Evolutionary conservation across 164 flowering plant genomes (phyloP), one percentile per base, ranked within the genome.

Genomic region (Houttuynia cordata): DNA sequence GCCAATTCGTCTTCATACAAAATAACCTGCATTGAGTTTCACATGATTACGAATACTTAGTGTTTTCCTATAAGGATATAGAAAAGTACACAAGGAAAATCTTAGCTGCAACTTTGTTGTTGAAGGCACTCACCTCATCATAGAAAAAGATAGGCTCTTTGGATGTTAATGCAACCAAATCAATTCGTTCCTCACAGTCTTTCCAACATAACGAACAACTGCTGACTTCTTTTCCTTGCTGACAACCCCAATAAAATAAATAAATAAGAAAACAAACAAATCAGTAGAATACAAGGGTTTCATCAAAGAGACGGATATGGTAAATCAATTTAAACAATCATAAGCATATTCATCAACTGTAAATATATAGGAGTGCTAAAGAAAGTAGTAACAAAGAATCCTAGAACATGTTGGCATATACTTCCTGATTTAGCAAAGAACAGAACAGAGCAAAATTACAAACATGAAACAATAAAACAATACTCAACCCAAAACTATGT

Each of bases 121-220:
- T n/a, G 37, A 19, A 58, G 60, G 25, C 45, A 56, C 64, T 24
- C 34, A 85, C 99, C 89, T 94, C 99, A 76, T 94, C 99, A 78
- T 88, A 94, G 73, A 88, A 91, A 39, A 91, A 93, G 78, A 94
- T 91, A 65, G 97, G 93, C 66, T 94, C 99, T 78, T 85, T 91
- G 52, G 83, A 67, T 66, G 95, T 71, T 66, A 94, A 63, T 57
- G 91, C 79, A 70, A 65, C 83, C 70, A 84, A 49, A 73, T 91
- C 93, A 76, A 94, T 85, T 71, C 78, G 58, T 67, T 94, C 95
- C 42, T 75, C 39, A 51, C 85, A 75, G 58, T 88, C 93, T 66
- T 79, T 91, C 99, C 99, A 94, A 6, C 53, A 67, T 63, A 79
- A 79, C 69, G 51, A 64, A 55, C 65, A 61, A 64, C 57, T 74